These are phyloP conservation scores for Violaceomyces palustris DNA, from an alignment of 1,284 basidiomycete genomes.

Conservation along the genomic window DNA sequence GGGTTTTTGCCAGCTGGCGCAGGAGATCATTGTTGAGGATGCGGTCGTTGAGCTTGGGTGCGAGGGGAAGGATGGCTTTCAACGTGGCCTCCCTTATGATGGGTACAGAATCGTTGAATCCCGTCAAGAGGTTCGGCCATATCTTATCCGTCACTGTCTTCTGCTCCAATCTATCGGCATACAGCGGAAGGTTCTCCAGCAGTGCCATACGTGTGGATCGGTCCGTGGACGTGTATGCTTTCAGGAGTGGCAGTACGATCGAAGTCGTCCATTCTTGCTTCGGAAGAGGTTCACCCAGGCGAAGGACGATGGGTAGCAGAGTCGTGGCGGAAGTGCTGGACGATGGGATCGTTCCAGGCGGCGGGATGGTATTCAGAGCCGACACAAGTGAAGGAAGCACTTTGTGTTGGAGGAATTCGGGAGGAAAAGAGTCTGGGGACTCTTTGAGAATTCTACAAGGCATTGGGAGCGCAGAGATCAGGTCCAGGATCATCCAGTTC, in stretches of 20 bases:
- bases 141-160: slow-evolving; percentile 79
- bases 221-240: slow-evolving; percentile 57
- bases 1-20: slow-evolving; percentile 84
- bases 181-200: slow-evolving; percentile 77
- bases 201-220: slow-evolving; percentile 89
- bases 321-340: slow-evolving; percentile 24
- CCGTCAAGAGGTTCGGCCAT: slow-evolving; percentile 91
- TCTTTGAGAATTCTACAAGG: slow-evolving; percentile 13
- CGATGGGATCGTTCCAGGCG: slow-evolving; percentile 23
- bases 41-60: slow-evolving; percentile 75
- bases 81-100: slow-evolving; percentile 91
- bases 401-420: slow-evolving; percentile 78
- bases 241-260: slow-evolving; percentile 35
- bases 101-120: slow-evolving; percentile 88
- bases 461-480: too few relatives aligned
- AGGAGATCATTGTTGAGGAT: slow-evolving; percentile 95
- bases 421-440: slow-evolving; percentile 60
- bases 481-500: too few relatives aligned
- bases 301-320: slow-evolving; percentile 44
- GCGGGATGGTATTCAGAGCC: slow-evolving; percentile 58
- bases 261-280: slow-evolving; percentile 31
- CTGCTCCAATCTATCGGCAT: slow-evolving; percentile 79
- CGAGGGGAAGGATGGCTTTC: slow-evolving; percentile 75
- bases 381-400: slow-evolving; percentile 81
- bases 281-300: slow-evolving; percentile 31